Evolutionary conservation across 441 rosid species (phyloP).

Genomic region (Gossypium gossypioides): DNA sequence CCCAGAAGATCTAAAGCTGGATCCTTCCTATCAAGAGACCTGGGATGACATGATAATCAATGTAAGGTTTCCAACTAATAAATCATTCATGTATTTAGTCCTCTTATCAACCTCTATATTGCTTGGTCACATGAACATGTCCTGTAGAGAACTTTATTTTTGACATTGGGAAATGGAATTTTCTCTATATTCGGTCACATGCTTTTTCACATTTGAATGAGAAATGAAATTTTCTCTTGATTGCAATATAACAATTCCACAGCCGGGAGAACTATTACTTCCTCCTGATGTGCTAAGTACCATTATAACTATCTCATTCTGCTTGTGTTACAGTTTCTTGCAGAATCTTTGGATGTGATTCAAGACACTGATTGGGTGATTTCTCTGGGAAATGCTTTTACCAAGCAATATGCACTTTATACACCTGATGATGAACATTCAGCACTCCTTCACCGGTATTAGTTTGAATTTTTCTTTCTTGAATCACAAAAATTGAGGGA

Average conservation of each 20-base stretch:
- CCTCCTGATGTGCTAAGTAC: not conserved
- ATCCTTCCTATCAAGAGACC: slow-evolving; percentile 86
- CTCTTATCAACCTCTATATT: not conserved
- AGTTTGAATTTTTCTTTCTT: slow-evolving; percentile 15
- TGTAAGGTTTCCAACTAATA: slow-evolving; percentile 35
- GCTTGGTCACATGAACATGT: slow-evolving; percentile 3
- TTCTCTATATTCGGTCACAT: not conserved
- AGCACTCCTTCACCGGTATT: slow-evolving; percentile 84
- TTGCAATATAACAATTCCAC: not conserved
- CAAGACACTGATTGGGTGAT: slow-evolving; percentile 79
- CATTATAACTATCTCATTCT: slow-evolving; percentile 5
- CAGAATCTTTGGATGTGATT: slow-evolving; percentile 93
- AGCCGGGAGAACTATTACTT: not conserved
- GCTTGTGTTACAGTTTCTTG: slow-evolving; percentile 64
- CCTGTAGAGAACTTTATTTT: not conserved
- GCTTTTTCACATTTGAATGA: not conserved
- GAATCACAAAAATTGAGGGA: not conserved
- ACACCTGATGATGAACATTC: slow-evolving; percentile 77
- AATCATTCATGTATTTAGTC: not conserved
- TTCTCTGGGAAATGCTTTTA: slow-evolving; percentile 83
- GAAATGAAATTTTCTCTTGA: not conserved
- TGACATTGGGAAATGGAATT: not conserved
- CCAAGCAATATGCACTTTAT: slow-evolving; percentile 75
- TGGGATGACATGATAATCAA: slow-evolving; percentile 98
- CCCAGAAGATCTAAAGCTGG: slow-evolving; percentile 87